These are phyloP conservation scores for Triangularia verruculosa DNA, from an alignment of 2,329 filamentous ascomycete genomes.

Conservation along the genomic window DNA sequence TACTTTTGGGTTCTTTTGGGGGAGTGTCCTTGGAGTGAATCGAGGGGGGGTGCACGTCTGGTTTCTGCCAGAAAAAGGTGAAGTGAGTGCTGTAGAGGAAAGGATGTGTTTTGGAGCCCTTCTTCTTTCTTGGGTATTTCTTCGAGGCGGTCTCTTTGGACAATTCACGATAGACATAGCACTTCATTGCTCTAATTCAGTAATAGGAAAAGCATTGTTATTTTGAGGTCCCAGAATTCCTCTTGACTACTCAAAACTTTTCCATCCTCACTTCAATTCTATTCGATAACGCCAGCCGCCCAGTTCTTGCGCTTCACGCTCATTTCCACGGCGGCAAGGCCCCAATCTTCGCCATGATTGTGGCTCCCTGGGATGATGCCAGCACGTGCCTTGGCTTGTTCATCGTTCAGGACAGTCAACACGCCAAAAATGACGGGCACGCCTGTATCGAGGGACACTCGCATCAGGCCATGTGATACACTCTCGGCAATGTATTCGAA, in stretches of 20 bases:
- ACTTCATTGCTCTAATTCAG: slow-evolving; percentile 29
- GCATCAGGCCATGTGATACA: slow-evolving; percentile 89
- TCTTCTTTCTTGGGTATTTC: slow-evolving; percentile 11
- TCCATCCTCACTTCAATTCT: slow-evolving; percentile 38
- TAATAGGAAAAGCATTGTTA: slow-evolving; percentile 25
- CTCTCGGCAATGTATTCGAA: slow-evolving; percentile 97
- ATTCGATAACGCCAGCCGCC: slow-evolving; percentile 65
- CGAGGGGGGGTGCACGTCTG: not conserved
- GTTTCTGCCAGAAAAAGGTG: not conserved
- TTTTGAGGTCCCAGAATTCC: not conserved
- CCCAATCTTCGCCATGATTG: slow-evolving; percentile 98
- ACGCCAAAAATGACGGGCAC: slow-evolving; percentile 91
- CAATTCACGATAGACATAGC: slow-evolving; percentile 30
- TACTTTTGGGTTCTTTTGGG: not conserved
- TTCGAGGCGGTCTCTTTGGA: slow-evolving; percentile 10
- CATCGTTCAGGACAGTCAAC: slow-evolving; percentile 82
- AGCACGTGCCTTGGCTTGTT: slow-evolving; percentile 81
- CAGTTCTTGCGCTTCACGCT: slow-evolving; percentile 83
- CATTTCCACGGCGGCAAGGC: slow-evolving; percentile 88
- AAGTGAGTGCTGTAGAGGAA: not conserved
- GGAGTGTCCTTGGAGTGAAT: not conserved
- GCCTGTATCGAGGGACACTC: slow-evolving; percentile 83
- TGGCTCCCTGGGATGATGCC: slow-evolving; percentile 69
- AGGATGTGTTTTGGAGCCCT: not conserved
- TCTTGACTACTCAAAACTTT: slow-evolving; percentile 10